A percentile compares a stretch with the other conserved stretches of the same genome.
These are phyloP conservation scores for Carex arenaria DNA, from an alignment of 202 grass and related monocot genomes.

Conservation along the genomic window DNA sequence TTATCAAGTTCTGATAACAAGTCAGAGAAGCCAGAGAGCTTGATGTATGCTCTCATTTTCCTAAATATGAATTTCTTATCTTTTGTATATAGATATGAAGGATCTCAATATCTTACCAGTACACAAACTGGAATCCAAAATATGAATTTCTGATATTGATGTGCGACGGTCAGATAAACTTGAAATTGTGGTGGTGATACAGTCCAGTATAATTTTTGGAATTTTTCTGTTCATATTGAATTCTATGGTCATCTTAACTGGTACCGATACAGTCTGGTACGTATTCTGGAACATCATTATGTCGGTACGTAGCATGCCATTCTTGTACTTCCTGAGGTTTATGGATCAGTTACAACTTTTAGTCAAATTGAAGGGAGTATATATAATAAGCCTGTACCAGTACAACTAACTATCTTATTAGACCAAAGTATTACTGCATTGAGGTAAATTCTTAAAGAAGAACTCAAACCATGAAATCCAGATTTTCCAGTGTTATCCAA, in stretches of 20 bases:
- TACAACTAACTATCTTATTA: background rate
- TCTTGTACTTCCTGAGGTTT: background rate
- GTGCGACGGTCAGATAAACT: background rate
- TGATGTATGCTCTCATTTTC: constrained; percentile 14
- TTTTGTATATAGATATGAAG: background rate
- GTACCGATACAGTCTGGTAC: background rate
- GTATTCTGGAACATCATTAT: background rate
- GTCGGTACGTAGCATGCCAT: background rate
- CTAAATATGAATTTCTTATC: too few relatives aligned
- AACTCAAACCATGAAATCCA: background rate
- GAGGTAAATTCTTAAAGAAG: background rate
- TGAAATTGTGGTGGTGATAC: background rate
- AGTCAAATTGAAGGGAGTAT: background rate
- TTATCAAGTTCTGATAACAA: background rate
- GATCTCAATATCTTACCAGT: background rate
- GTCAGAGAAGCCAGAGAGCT: constrained; percentile 10
- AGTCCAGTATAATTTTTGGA: background rate
- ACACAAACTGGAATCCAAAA: background rate
- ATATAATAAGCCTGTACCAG: background rate
- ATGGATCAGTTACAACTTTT: background rate
- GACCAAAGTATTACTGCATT: background rate
- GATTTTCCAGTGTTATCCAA: background rate
- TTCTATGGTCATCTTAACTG: background rate
- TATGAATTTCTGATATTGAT: background rate
- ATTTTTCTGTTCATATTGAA: background rate